A percentile compares a stretch with the other conserved stretches of the same genome.
These are phyloP conservation scores for Anthostomella pinea DNA, from an alignment of 2,329 filamentous ascomycete genomes.

Conservation along the genomic window DNA sequence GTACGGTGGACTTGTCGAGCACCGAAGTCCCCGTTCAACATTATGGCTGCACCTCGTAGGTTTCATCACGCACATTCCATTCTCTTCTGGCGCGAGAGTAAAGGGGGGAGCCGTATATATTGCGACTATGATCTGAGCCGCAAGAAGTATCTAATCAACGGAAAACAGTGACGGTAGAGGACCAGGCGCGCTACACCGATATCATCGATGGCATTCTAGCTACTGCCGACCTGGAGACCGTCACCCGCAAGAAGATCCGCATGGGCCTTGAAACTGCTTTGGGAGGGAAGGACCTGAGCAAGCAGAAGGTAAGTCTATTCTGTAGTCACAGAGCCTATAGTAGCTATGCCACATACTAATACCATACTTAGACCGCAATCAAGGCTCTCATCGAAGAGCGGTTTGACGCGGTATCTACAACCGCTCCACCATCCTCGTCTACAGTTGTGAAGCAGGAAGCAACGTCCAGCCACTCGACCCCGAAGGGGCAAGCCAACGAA, in stretches of 20 bases:
- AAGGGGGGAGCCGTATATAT: neutral
- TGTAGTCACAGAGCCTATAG: too few species aligned
- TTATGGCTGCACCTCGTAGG: constrained; percentile 28
- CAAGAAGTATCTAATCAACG: constrained; percentile 10
- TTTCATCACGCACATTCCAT: constrained; percentile 1
- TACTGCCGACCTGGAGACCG: constrained; percentile 58
- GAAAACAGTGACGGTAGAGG: constrained; percentile 46
- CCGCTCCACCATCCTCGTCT: constrained; percentile 31
- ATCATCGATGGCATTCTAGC: constrained; percentile 60
- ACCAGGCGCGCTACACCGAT: constrained; percentile 51
- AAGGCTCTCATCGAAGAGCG: constrained; percentile 70
- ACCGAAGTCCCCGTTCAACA: constrained; percentile 13
- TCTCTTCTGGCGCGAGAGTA: neutral
- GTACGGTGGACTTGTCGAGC: too few species aligned
- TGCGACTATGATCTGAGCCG: neutral
- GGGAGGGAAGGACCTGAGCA: constrained; percentile 55
- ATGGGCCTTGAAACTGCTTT: constrained; percentile 53
- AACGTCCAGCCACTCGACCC: constrained; percentile 19
- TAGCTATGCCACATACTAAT: neutral
- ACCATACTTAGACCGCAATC: constrained; percentile 56
- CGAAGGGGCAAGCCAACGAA: constrained; percentile 25
- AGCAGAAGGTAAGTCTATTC: constrained; percentile 52
- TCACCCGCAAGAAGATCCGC: constrained; percentile 61
- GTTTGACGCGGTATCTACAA: constrained; percentile 66
- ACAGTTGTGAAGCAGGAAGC: constrained; percentile 17